A percentile compares a stretch with the other conserved stretches of the same genome.
phyloP scores from a whole-genome alignment of 495 filamentous ascomycete genomes.

The Neurospora tetrasperma region DNA sequence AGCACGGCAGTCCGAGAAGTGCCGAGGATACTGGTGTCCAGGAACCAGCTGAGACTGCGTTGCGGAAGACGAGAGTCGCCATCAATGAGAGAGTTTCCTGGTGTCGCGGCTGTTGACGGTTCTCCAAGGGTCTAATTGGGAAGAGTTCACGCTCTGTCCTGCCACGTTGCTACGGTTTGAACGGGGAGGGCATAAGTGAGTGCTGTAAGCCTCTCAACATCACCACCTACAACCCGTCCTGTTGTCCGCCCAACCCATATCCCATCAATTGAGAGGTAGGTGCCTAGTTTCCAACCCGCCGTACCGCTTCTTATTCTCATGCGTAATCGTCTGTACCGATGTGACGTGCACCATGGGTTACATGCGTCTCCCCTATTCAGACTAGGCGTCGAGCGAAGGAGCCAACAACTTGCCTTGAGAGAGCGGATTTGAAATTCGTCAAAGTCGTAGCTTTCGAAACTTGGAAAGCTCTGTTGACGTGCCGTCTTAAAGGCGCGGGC shows the following conservation, averaged over 20 bases:
- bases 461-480: background rate
- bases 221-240: background rate
- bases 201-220: background rate
- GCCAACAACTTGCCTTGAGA: background rate
- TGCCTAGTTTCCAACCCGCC: background rate
- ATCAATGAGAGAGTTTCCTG: background rate
- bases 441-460: background rate
- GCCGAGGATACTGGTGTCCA: background rate
- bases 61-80: background rate
- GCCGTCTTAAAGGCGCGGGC: background rate
- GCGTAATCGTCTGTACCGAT: background rate
- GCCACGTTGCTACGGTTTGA: background rate
- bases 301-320: background rate
- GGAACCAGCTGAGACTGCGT: background rate
- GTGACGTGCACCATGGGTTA: background rate
- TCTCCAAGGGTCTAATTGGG: background rate
- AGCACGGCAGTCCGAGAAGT: constrained; percentile 2
- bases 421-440: background rate
- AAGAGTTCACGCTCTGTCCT: no score
- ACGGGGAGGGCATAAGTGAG: background rate
- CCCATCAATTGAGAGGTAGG: background rate
- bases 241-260: background rate
- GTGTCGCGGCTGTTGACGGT: background rate
- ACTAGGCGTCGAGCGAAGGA: background rate
- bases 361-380: background rate